Evolutionary conservation across 208 protist genomes (phyloP).

Genomic region (Balamuthia mandrillaris): DNA sequence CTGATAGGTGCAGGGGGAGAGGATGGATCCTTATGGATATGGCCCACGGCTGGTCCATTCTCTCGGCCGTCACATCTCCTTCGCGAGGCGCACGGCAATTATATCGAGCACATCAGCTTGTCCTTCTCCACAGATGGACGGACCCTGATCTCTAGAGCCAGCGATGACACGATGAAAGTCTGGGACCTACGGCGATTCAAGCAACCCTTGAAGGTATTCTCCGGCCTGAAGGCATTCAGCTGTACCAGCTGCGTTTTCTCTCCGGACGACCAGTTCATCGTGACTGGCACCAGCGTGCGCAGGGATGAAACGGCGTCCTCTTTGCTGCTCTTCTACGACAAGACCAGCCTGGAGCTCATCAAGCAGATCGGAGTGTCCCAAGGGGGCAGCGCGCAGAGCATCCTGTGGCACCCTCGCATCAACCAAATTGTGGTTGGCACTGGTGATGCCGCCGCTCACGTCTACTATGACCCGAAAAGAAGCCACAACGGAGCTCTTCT

Average conservation of each 20-base stretch:
- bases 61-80: neutral
- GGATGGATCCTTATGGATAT: neutral
- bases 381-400: neutral
- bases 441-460: neutral
- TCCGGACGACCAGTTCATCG: conserved; percentile 10
- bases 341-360: neutral
- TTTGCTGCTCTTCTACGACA: neutral
- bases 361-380: neutral
- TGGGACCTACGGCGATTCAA: neutral
- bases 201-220: neutral
- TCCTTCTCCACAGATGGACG: neutral
- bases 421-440: conserved; percentile 37
- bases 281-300: conserved; percentile 7
- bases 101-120: neutral
- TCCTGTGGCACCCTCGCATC: conserved; percentile 21
- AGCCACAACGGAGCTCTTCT: conserved; percentile 11
- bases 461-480: neutral
- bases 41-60: neutral
- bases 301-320: neutral
- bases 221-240: neutral
- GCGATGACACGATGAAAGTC: neutral
- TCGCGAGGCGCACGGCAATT: neutral
- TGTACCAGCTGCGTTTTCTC: neutral
- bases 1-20: neutral
- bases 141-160: neutral